Percentiles rank a stretch among this genome's conserved stretches.
Conservation (phyloP, 345 rosid genomes). For the Camelina sativa region DNA sequence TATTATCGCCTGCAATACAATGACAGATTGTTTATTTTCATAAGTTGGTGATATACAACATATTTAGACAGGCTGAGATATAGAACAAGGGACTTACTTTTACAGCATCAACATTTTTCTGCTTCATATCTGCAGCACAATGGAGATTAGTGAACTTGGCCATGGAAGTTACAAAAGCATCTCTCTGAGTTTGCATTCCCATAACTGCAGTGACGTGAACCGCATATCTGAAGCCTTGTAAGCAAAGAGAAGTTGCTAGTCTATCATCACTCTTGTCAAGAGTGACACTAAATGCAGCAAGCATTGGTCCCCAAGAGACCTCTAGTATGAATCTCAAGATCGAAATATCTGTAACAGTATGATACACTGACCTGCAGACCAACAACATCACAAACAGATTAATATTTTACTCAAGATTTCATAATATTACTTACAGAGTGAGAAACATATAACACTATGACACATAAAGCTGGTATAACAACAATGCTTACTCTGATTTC, state of each 20-base stretch:
- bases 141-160: slow-evolving; percentile 98
- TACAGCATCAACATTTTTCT: slow-evolving; percentile 94
- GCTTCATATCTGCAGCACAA: slow-evolving; percentile 98
- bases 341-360: slow-evolving; percentile 71
- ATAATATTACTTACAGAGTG: neutral
- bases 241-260: slow-evolving; percentile 85
- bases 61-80: neutral
- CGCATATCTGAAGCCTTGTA: slow-evolving; percentile 84
- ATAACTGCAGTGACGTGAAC: slow-evolving; percentile 91
- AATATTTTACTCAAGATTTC: no score
- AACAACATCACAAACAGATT: slow-evolving; percentile 20
- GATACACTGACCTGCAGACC: slow-evolving; percentile 71
- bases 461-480: neutral
- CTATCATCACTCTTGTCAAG: slow-evolving; percentile 94
- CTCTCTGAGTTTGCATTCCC: slow-evolving; percentile 99
- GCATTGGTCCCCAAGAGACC: slow-evolving; percentile 97
- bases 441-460: slow-evolving; percentile 6
- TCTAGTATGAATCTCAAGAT: slow-evolving; percentile 96
- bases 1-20: slow-evolving; percentile 76
- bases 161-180: slow-evolving; percentile 95
- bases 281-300: slow-evolving; percentile 96
- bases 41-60: slow-evolving; percentile 4
- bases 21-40: neutral
- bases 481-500: slow-evolving; percentile 80
- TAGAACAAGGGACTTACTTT: slow-evolving; percentile 56